These are phyloP conservation scores for Ceratocystis huliohia DNA, from an alignment of 2,329 filamentous ascomycete genomes.

Conservation along the genomic window DNA sequence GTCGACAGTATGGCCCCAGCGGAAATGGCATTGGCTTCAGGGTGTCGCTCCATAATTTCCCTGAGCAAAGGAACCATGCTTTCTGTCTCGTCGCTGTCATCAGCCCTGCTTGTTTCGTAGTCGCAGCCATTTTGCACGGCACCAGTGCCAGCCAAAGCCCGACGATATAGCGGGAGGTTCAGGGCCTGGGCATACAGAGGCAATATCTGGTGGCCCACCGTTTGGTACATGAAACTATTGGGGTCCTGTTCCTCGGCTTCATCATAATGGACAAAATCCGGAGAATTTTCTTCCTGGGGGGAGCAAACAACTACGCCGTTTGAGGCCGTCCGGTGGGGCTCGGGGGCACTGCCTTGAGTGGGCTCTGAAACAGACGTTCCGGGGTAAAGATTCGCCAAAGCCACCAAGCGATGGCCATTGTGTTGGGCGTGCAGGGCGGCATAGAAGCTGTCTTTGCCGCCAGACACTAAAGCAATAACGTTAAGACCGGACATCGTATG, in stretches of 20 bases:
- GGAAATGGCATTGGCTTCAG: slow-evolving; percentile 71
- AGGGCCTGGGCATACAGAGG: slow-evolving; percentile 73
- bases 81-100: slow-evolving; percentile 68
- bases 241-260: slow-evolving; percentile 40
- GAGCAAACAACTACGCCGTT: slow-evolving; percentile 22
- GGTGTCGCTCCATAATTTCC: slow-evolving; percentile 54
- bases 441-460: slow-evolving; percentile 94
- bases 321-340: slow-evolving; percentile 19
- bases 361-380: slow-evolving; percentile 17
- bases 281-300: slow-evolving; percentile 17
- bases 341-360: background rate
- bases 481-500: slow-evolving; percentile 36
- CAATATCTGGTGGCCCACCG: slow-evolving; percentile 76
- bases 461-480: slow-evolving; percentile 86
- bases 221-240: slow-evolving; percentile 99
- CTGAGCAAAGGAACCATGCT: slow-evolving; percentile 65
- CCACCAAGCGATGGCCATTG: slow-evolving; percentile 74
- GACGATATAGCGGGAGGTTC: slow-evolving; percentile 70
- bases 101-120: slow-evolving; percentile 39
- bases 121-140: slow-evolving; percentile 59
- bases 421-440: slow-evolving; percentile 79
- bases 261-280: slow-evolving; percentile 12
- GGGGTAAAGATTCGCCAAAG: slow-evolving; percentile 79
- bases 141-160: slow-evolving; percentile 53
- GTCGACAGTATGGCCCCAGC: slow-evolving; percentile 88